Evolutionary conservation across 495 filamentous ascomycete genomes (phyloP).

Genomic region (Penicillium alfredii): DNA sequence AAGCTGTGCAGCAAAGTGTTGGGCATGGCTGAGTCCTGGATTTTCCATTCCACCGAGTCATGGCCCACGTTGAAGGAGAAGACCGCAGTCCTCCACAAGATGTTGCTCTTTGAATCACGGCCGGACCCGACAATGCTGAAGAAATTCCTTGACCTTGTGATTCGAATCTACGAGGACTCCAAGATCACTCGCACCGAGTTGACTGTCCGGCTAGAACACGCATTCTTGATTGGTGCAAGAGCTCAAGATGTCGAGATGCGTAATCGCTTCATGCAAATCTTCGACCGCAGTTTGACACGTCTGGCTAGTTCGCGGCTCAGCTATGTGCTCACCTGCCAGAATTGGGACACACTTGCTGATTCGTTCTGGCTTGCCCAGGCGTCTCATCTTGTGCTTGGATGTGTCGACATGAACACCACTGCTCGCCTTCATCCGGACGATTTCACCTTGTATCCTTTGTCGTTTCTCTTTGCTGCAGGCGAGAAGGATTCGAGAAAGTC

Average conservation of each 20-base stretch:
- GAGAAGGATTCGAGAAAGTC: constrained; percentile 66
- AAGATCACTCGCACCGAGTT: constrained; percentile 93
- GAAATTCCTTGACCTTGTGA: constrained; percentile 91
- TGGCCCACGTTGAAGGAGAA: constrained; percentile 98
- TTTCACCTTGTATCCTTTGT: constrained; percentile 66
- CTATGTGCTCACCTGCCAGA: constrained; percentile 88
- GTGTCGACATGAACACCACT: constrained; percentile 73
- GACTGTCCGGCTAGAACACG: constrained; percentile 93
- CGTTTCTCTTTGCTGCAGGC: constrained; percentile 56
- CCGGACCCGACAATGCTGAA: constrained; percentile 75
- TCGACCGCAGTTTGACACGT: constrained; percentile 83
- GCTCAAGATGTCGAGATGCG: constrained; percentile 96
- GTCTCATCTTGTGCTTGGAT: constrained; percentile 82
- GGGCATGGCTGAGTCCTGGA: constrained; percentile 90
- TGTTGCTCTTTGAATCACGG: constrained; percentile 88
- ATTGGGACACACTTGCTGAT: constrained; percentile 92
- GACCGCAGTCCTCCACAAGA: constrained; percentile 93
- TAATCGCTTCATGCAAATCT: constrained; percentile 90
- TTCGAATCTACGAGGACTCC: constrained; percentile 93
- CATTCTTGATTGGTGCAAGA: constrained; percentile 91
- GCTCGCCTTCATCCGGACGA: constrained; percentile 76
- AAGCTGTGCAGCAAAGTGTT: constrained; percentile 85
- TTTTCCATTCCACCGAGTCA: constrained; percentile 85
- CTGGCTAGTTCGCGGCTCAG: constrained; percentile 77
- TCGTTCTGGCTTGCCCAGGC: constrained; percentile 97